Evolutionary conservation across 2,329 filamentous ascomycete species (phyloP).

Genomic region (Cladophialophora bantiana): DNA sequence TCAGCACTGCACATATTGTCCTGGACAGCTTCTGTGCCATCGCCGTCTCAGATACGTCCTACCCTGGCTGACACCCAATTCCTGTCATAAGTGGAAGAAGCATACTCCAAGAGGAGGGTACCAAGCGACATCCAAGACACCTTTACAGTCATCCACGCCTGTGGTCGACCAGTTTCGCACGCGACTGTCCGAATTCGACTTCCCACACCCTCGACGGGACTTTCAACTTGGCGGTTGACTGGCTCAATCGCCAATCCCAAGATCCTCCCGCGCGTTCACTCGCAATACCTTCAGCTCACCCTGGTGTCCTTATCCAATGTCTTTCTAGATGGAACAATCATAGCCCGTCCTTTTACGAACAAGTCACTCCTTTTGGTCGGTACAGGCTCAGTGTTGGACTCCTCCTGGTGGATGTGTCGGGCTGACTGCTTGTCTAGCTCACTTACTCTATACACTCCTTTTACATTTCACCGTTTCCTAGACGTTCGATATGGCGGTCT

Average conservation of each 20-base stretch:
- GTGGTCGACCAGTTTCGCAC: not conserved
- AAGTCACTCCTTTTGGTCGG: slow-evolving; percentile 29
- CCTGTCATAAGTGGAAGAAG: slow-evolving; percentile 2
- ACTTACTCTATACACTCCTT: slow-evolving; percentile 19
- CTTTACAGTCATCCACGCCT: not conserved
- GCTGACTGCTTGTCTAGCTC: slow-evolving; percentile 3
- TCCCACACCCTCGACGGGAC: slow-evolving; percentile 7
- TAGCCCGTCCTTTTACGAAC: slow-evolving; percentile 6
- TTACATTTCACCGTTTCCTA: slow-evolving; percentile 11
- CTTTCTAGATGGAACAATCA: slow-evolving; percentile 28
- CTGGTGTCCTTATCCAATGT: not conserved
- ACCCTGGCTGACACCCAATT: slow-evolving; percentile 5
- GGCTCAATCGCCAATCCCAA: slow-evolving; percentile 17
- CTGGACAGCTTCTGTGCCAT: slow-evolving; percentile 11
- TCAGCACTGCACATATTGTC: slow-evolving; percentile 5
- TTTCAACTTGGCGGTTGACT: slow-evolving; percentile 22
- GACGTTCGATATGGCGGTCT: slow-evolving; percentile 37
- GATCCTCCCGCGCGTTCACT: not conserved
- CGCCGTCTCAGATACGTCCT: slow-evolving; percentile 26
- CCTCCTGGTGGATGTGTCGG: not conserved
- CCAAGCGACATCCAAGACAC: slow-evolving; percentile 4
- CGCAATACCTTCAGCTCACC: not conserved
- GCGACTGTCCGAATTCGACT: not conserved
- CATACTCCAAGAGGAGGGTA: slow-evolving; percentile 21
- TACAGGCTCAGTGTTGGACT: not conserved